phyloP scores from a whole-genome alignment of 139 green algal genomes.

The Picocystis salinarum region DNA sequence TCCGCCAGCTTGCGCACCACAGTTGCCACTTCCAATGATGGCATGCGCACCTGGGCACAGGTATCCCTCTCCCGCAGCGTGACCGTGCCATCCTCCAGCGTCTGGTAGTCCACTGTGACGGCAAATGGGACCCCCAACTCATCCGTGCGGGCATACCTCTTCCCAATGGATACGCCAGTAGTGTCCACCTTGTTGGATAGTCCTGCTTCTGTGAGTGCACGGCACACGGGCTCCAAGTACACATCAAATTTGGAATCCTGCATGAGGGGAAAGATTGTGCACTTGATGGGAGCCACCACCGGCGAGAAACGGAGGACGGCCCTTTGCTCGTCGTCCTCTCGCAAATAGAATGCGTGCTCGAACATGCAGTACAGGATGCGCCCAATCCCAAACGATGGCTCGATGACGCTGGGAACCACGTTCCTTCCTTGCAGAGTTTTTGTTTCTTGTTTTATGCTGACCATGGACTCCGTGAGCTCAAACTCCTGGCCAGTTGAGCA shows the following conservation, averaged over 20 bases:
- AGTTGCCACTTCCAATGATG: slow-evolving; percentile 35
- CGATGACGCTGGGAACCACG: slow-evolving; percentile 84
- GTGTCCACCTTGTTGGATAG: slow-evolving; percentile 80
- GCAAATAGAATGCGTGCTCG: slow-evolving; percentile 86
- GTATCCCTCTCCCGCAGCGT: slow-evolving; percentile 86
- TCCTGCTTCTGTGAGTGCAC: slow-evolving; percentile 30
- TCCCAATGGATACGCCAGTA: slow-evolving; percentile 72
- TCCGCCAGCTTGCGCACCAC: slow-evolving; percentile 49
- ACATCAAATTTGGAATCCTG: slow-evolving; percentile 49
- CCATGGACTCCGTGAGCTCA: slow-evolving; percentile 17
- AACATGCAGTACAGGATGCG: slow-evolving; percentile 98
- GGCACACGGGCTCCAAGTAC: slow-evolving; percentile 25
- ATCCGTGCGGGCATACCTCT: slow-evolving; percentile 80
- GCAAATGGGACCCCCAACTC: slow-evolving; percentile 89
- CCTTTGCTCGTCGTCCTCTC: slow-evolving; percentile 36
- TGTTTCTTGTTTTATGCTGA: slow-evolving; percentile 22
- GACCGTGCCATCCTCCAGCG: slow-evolving; percentile 46
- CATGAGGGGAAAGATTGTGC: slow-evolving; percentile 84
- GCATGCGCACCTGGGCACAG: slow-evolving; percentile 60
- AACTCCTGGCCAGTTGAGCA: slow-evolving; percentile 13
- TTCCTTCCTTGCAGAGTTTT: slow-evolving; percentile 35
- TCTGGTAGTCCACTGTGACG: slow-evolving; percentile 78
- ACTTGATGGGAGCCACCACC: slow-evolving; percentile 85
- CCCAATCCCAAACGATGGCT: slow-evolving; percentile 96
- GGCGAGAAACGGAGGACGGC: slow-evolving; percentile 69